Evolutionary conservation across 2,329 filamentous ascomycete species (phyloP).

Genomic region (Diaporthe sp.): DNA sequence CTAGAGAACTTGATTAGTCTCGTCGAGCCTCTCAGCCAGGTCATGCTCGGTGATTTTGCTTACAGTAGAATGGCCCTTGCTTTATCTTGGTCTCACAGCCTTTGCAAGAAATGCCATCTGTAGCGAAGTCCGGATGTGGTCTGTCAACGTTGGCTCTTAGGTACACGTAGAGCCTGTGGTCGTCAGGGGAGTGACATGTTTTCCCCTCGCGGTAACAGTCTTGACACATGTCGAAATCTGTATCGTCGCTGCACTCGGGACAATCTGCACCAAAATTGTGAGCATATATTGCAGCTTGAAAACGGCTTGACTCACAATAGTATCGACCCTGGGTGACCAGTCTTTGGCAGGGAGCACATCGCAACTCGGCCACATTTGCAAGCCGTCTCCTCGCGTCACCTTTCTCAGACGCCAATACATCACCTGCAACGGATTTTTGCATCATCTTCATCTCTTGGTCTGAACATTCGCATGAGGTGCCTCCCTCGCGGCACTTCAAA

Average conservation of each 20-base stretch:
- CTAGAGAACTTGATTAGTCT: constrained; percentile 19
- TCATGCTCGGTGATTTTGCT: background rate
- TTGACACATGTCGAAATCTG: constrained; percentile 36
- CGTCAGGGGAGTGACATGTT: constrained; percentile 29
- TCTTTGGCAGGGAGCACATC: constrained; percentile 32
- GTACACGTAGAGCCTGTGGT: constrained; percentile 38
- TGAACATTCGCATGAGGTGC: constrained; percentile 33
- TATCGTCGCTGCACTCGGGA: constrained; percentile 35
- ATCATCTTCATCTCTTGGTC: constrained; percentile 37
- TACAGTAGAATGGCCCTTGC: constrained; percentile 38
- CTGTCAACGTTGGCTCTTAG: constrained; percentile 37
- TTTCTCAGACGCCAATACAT: constrained; percentile 34
- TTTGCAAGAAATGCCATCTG: constrained; percentile 27
- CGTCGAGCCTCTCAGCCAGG: background rate
- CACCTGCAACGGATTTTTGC: constrained; percentile 38
- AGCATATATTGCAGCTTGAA: accelerated
- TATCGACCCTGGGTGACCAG: constrained; percentile 37
- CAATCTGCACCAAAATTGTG: constrained; percentile 21
- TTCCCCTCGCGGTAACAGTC: constrained; percentile 37
- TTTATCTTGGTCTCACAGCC: constrained; percentile 31
- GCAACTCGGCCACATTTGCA: constrained; percentile 34
- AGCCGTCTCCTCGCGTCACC: constrained; percentile 38
- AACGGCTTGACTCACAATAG: constrained; percentile 25
- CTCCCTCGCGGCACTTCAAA: constrained; percentile 33
- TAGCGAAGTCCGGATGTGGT: constrained; percentile 32